These are phyloP conservation scores for Tuber borchii DNA, from an alignment of 495 filamentous ascomycete genomes.

Conservation along the genomic window DNA sequence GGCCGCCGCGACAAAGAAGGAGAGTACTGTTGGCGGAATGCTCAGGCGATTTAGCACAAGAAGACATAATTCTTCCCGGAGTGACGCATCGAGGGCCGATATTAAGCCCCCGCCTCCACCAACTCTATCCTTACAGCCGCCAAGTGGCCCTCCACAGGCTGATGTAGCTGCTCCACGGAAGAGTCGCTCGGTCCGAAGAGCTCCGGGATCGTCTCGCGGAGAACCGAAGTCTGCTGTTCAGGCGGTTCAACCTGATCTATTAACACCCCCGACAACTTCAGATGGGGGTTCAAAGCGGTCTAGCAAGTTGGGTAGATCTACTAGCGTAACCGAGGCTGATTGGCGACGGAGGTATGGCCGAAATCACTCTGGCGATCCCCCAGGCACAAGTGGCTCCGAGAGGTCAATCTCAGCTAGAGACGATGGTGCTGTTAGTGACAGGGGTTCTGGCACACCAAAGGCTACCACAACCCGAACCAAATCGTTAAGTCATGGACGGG, in stretches of 20 bases:
- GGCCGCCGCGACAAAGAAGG: conserved; percentile 65
- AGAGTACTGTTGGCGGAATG: conserved; percentile 79
- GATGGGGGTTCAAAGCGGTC: conserved; percentile 54
- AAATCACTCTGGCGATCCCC: conserved; percentile 52
- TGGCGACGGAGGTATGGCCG: conserved; percentile 60
- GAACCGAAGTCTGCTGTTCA: conserved; percentile 48
- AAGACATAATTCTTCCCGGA: conserved; percentile 54
- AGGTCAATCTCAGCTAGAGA: conserved; percentile 52
- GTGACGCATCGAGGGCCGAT: conserved; percentile 44
- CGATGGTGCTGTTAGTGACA: conserved; percentile 46
- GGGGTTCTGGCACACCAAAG: conserved; percentile 43
- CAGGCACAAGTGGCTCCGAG: conserved; percentile 72
- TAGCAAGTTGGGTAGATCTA: conserved; percentile 67
- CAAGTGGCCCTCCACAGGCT: conserved; percentile 57
- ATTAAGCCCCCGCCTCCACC: conserved; percentile 42
- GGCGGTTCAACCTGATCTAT: conserved; percentile 62
- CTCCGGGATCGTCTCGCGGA: conserved; percentile 57
- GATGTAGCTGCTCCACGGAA: conserved; percentile 60
- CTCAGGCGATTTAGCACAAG: conserved; percentile 87
- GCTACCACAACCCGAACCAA: conserved; percentile 65
- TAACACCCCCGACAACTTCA: conserved; percentile 60
- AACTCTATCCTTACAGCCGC: conserved; percentile 40
- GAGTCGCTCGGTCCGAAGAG: conserved; percentile 73
- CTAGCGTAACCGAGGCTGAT: conserved; percentile 81
- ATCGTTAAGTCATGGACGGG: conserved; percentile 78